Conservation (phyloP, 2,329 filamentous ascomycete species). For the Penicillium concentricum region DNA sequence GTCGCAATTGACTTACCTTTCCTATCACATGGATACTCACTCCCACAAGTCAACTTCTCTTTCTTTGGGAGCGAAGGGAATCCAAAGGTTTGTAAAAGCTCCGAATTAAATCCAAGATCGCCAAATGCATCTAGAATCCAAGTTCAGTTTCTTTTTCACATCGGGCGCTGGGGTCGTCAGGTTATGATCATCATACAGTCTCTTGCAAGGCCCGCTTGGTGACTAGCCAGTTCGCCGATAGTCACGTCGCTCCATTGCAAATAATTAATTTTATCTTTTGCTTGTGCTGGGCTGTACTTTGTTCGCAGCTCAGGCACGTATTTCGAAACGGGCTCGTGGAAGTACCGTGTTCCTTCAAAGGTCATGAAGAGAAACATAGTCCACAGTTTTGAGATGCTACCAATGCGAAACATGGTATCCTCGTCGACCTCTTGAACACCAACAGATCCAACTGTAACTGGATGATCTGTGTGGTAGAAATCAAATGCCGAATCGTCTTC, state of each 20-base stretch:
- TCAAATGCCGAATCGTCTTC: conserved; percentile 21
- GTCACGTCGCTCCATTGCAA: conserved; percentile 30
- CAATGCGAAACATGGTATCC: conserved; percentile 46
- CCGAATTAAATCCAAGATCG: conserved; percentile 10
- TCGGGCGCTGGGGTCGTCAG: not conserved
- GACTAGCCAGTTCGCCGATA: conserved; percentile 38
- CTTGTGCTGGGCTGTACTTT: not conserved
- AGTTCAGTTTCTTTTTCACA: not conserved
- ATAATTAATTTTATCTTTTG: conserved; percentile 5
- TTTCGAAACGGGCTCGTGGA: conserved; percentile 22
- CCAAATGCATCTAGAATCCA: conserved; percentile 10
- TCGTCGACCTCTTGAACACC: conserved; percentile 39
- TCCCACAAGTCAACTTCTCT: conserved; percentile 15
- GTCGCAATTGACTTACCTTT: conserved; percentile 5
- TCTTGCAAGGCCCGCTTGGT: conserved; percentile 38
- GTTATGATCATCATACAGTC: conserved; percentile 32
- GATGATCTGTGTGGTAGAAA: conserved; percentile 38
- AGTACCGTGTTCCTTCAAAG: conserved; percentile 20
- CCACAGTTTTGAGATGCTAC: conserved; percentile 46
- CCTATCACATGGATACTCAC: conserved; percentile 4
- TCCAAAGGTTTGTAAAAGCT: conserved; percentile 4
- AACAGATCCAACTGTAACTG: conserved; percentile 24
- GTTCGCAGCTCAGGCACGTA: conserved; percentile 27
- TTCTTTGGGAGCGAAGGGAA: conserved; percentile 12
- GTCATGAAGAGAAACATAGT: conserved; percentile 40